A percentile compares a stretch with the other conserved stretches of the same genome.
Conservation (phyloP, 2,329 filamentous ascomycete genomes). For the Phialophora tarda region DNA sequence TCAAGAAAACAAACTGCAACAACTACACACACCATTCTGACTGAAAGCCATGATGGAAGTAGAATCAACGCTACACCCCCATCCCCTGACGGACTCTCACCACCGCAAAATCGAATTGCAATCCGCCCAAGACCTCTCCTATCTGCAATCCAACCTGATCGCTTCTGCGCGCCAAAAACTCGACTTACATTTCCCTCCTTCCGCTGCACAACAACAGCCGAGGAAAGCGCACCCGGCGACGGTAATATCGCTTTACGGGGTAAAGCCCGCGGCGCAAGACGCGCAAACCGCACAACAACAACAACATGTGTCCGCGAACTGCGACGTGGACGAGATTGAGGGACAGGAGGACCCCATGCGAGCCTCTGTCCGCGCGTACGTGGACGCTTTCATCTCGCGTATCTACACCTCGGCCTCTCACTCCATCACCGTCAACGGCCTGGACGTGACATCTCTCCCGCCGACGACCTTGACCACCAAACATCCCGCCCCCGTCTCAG, state of each 20-base stretch:
- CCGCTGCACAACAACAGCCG: constrained; percentile 47
- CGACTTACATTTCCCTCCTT: constrained; percentile 55
- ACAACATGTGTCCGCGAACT: background rate
- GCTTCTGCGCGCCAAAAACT: constrained; percentile 54
- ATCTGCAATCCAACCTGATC: constrained; percentile 54
- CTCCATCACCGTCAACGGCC: constrained; percentile 56
- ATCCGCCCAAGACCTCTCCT: constrained; percentile 55
- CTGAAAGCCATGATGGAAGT: constrained; percentile 62
- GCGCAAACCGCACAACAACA: background rate
- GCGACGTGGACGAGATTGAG: constrained; percentile 19
- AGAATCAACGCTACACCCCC: constrained; percentile 97
- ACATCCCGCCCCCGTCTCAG: background rate
- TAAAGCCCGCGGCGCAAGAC: background rate
- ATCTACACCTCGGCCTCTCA: constrained; percentile 52
- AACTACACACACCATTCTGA: background rate
- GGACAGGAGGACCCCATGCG: constrained; percentile 39
- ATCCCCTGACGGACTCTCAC: constrained; percentile 66
- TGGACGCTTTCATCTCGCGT: constrained; percentile 50
- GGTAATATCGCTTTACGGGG: constrained; percentile 52
- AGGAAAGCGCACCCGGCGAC: constrained; percentile 34
- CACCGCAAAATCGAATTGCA: constrained; percentile 60
- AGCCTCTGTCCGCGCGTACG: constrained; percentile 31
- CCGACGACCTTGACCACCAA: constrained; percentile 9
- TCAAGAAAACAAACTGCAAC: background rate
- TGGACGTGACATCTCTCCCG: constrained; percentile 44